phyloP scores from a whole-genome alignment of 2,329 filamentous ascomycete species.

The Tolypocladium guangdongense region DNA sequence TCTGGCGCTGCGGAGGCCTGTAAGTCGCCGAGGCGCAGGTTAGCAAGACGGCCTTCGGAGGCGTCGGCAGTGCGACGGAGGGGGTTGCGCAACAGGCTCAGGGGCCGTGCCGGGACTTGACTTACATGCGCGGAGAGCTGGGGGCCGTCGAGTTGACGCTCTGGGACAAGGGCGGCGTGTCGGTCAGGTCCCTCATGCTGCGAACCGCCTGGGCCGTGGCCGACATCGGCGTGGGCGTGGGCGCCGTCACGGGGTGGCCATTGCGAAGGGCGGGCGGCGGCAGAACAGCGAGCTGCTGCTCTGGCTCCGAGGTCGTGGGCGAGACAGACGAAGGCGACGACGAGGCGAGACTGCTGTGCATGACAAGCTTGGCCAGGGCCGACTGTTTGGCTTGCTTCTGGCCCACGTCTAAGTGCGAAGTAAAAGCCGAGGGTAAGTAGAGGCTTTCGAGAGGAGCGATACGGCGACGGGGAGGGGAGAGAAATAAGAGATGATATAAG shows the following conservation, averaged over 20 bases:
- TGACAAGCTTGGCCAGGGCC: constrained; percentile 32
- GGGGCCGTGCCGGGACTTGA: constrained; percentile 20
- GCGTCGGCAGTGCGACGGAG: not conserved
- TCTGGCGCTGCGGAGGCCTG: constrained; percentile 59
- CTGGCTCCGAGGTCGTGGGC: constrained; percentile 17
- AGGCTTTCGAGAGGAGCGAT: constrained; percentile 2
- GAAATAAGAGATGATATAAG: not conserved
- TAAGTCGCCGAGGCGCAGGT: constrained; percentile 2
- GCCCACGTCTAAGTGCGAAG: constrained; percentile 15
- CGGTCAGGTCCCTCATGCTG: constrained; percentile 33
- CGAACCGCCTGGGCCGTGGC: constrained; percentile 30
- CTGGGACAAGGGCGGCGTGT: constrained; percentile 44
- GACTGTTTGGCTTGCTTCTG: constrained; percentile 29
- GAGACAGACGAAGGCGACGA: constrained; percentile 16
- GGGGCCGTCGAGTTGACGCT: constrained; percentile 49
- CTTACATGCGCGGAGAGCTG: constrained; percentile 48
- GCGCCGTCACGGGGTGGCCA: constrained; percentile 11
- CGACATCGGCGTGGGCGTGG: constrained; percentile 16
- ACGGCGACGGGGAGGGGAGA: constrained; percentile 2
- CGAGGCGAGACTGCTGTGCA: constrained; percentile 29
- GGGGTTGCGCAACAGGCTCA: not conserved
- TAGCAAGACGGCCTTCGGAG: not conserved
- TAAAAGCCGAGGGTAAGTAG: constrained; percentile 4
- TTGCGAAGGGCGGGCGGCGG: constrained; percentile 21
- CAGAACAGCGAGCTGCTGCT: constrained; percentile 21